These are phyloP conservation scores for Globisporangium heterothallicum DNA, from an alignment of 352 stramenopile species.

Conservation along the genomic window DNA sequence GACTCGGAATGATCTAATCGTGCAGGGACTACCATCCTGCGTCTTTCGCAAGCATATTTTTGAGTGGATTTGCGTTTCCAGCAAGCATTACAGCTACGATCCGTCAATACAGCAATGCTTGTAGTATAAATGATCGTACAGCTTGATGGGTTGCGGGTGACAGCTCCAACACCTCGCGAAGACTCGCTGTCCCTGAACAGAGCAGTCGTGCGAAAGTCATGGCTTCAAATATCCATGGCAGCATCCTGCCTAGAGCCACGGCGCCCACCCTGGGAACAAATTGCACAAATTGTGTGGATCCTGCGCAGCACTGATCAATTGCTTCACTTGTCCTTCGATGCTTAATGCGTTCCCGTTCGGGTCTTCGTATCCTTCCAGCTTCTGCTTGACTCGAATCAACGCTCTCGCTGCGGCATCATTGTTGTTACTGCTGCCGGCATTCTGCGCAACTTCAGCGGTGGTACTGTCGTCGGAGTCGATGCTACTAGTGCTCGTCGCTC, in stretches of 20 bases:
- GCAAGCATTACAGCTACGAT: too few relatives aligned
- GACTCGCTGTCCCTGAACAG: too few relatives aligned
- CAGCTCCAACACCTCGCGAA: too few relatives aligned
- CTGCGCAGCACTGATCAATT: slow-evolving; percentile 95
- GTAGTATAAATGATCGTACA: too few relatives aligned
- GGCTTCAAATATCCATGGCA: too few relatives aligned
- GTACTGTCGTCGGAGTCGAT: slow-evolving; percentile 19
- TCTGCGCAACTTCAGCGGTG: slow-evolving; percentile 10
- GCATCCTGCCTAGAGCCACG: slow-evolving; percentile 94
- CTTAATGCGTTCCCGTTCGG: slow-evolving; percentile 94
- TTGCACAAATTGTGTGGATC: slow-evolving; percentile 94
- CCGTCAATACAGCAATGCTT: too few relatives aligned
- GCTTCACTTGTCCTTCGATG: slow-evolving; percentile 97
- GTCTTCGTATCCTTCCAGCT: slow-evolving; percentile 98
- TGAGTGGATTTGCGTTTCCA: too few relatives aligned
- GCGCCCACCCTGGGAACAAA: slow-evolving; percentile 95
- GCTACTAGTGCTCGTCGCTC: slow-evolving; percentile 9
- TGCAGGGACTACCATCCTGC: neutral
- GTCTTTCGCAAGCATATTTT: too few relatives aligned
- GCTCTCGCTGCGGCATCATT: slow-evolving; percentile 90
- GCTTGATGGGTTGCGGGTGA: too few relatives aligned
- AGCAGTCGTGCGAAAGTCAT: too few relatives aligned
- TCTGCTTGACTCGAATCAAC: slow-evolving; percentile 96
- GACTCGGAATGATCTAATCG: slow-evolving; percentile 36
- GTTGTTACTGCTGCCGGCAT: slow-evolving; percentile 16